Percentiles rank a stretch among this genome's conserved stretches.
phyloP scores from a whole-genome alignment of 2,329 filamentous ascomycete genomes.

The Ophiostoma sp. region DNA sequence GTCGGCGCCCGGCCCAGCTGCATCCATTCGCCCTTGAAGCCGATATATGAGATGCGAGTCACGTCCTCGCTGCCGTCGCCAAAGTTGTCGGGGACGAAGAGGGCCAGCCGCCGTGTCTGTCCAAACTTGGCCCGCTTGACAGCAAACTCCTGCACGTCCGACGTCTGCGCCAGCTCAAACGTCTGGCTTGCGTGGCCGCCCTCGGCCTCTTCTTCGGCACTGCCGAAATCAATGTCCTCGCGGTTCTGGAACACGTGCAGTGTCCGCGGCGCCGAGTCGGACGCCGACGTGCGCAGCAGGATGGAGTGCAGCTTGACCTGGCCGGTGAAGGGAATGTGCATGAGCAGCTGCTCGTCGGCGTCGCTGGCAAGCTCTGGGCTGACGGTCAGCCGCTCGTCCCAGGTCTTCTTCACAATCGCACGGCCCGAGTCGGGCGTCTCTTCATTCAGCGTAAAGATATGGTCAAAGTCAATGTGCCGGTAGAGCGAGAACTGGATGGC shows the following conservation, averaged over 20 bases:
- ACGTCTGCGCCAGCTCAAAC: constrained; percentile 70
- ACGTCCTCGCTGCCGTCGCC: constrained; percentile 70
- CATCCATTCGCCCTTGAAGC: constrained; percentile 94
- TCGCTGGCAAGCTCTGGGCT: constrained; percentile 78
- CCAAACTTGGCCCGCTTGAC: constrained; percentile 87
- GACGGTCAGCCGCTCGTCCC: constrained; percentile 68
- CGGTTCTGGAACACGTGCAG: constrained; percentile 85
- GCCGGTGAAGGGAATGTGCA: constrained; percentile 91
- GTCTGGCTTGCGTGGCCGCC: constrained; percentile 50
- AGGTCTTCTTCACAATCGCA: constrained; percentile 81
- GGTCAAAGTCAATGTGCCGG: constrained; percentile 83
- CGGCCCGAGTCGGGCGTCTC: constrained; percentile 60
- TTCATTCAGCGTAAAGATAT: constrained; percentile 82
- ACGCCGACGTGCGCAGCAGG: constrained; percentile 72
- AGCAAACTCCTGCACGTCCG: constrained; percentile 78
- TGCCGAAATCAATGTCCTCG: constrained; percentile 77
- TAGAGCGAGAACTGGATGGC: constrained; percentile 88
- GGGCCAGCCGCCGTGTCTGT: constrained; percentile 70
- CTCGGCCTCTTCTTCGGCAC: constrained; percentile 62
- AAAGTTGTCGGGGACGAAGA: constrained; percentile 94
- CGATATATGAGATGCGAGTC: constrained; percentile 74
- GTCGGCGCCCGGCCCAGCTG: constrained; percentile 74
- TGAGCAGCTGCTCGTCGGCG: constrained; percentile 87
- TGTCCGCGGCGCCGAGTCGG: constrained; percentile 67
- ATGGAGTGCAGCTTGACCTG: constrained; percentile 91